Base-by-base conservation (phyloP, 164 flowering plant genomes). In the Malania oleifera region DNA sequence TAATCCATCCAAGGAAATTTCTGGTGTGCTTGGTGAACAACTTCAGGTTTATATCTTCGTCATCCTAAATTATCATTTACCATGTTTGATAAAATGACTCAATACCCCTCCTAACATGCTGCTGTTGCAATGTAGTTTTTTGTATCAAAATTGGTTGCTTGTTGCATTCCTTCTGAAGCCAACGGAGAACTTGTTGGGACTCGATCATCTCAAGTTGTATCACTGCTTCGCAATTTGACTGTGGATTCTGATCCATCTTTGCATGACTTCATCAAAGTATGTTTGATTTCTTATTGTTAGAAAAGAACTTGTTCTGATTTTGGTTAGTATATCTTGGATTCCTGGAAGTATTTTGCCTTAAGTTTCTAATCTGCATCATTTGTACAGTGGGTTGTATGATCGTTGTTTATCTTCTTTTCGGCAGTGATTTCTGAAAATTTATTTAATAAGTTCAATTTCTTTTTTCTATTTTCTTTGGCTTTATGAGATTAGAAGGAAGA, bases 141-240 rank as follows among this genome's bases (percentile, higher is more conserved):
- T 72, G 95, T 93, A 12, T 81, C 97, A 38, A 86, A 86, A 70
- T 75, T 93, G 84, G 91, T 88, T 49, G 78, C 76, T 13, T 83
- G 85, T 63, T 86, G 85, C 73, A 74, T 76, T 61, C 76, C 86
- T 9, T 68, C 73, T 59, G 73, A 75, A 60, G 52, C 78, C 55
- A 39, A 43, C 56, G 73, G 47, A 43, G 72, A 75, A 23, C 55
- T 38, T 48, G 53, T 72, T 46, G 39, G 60, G 31, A 25, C 40
- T 41, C 66, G 65, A 54, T 68, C 86, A 47, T 75, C 89, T 49
- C 70, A 75, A 67, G 80, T 77, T 59, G 29, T 83, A 17, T 68
- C 80, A 8, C 65, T 93, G 83, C 86, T 93, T 56, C 75, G 67
- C 46, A 77, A 76, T 63, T 78, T 93, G 24, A 83, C 74, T 24